Evolutionary conservation across 2,329 filamentous ascomycete genomes (phyloP).

Genomic region (Penicillium occitanis): DNA sequence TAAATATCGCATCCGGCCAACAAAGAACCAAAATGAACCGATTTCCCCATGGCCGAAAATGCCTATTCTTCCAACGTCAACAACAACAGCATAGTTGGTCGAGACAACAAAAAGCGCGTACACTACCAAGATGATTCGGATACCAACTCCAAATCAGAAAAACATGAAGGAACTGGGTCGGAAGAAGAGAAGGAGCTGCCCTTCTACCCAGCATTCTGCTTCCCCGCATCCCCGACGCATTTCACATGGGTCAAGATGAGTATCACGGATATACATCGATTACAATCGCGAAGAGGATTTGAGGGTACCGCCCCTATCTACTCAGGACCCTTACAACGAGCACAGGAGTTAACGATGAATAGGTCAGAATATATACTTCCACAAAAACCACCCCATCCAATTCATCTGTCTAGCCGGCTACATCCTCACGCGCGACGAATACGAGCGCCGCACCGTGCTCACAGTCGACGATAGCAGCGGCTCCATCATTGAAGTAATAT

Average conservation of each 20-base stretch:
- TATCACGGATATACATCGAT: conserved; percentile 54
- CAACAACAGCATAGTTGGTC: conserved; percentile 12
- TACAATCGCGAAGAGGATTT: conserved; percentile 51
- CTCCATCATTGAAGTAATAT: conserved; percentile 56
- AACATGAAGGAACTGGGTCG: too few relatives aligned
- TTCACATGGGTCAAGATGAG: conserved; percentile 64
- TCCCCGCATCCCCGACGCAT: conserved; percentile 60
- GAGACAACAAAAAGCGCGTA: conserved; percentile 6
- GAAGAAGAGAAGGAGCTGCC: background rate
- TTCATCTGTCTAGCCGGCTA: conserved; percentile 71
- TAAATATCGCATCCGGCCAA: background rate
- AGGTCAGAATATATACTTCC: conserved; percentile 63
- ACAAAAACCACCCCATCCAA: conserved; percentile 72
- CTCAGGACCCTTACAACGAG: too few relatives aligned
- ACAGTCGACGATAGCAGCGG: conserved; percentile 64
- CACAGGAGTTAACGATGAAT: background rate
- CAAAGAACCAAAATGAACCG: conserved; percentile 12
- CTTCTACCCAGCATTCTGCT: conserved; percentile 62
- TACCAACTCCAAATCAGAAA: too few relatives aligned
- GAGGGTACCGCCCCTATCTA: conserved; percentile 44
- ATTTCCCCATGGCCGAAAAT: conserved; percentile 22
- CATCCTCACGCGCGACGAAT: conserved; percentile 62
- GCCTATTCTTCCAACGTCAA: conserved; percentile 9
- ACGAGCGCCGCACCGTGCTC: conserved; percentile 54
- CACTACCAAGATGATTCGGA: conserved; percentile 10